A percentile compares a stretch with the other conserved stretches of the same genome.
phyloP scores from a whole-genome alignment of 192 early-diverging fungal species.

The Rhizophagus prolifer region DNA sequence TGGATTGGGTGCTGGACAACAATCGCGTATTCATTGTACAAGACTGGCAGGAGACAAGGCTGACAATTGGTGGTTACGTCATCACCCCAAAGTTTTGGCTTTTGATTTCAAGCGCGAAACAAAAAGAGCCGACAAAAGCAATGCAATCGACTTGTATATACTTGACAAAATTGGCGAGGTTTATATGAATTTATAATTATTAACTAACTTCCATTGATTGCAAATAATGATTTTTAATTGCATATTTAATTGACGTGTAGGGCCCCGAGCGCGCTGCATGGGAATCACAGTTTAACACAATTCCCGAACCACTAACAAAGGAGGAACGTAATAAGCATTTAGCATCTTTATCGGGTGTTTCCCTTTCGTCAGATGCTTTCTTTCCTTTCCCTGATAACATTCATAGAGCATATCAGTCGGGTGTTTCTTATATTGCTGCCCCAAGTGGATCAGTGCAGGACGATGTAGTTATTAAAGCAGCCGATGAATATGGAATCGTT shows the following conservation, averaged over 20 bases:
- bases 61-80: slow-evolving; percentile 98
- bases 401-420: slow-evolving; percentile 78
- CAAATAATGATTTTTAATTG: neutral
- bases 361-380: slow-evolving; percentile 95
- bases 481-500: slow-evolving; percentile 80
- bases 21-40: slow-evolving; percentile 98
- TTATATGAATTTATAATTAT: slow-evolving; percentile 21
- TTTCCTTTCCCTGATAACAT: slow-evolving; percentile 99
- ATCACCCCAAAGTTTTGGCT: slow-evolving; percentile 90
- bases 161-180: slow-evolving; percentile 83
- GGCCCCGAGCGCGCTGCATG: slow-evolving; percentile 68
- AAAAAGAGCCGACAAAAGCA: slow-evolving; percentile 95
- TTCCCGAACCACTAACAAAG: slow-evolving; percentile 77
- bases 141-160: slow-evolving; percentile 95
- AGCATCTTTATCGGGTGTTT: slow-evolving; percentile 67
- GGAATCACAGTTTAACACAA: slow-evolving; percentile 75
- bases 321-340: slow-evolving; percentile 80
- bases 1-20: slow-evolving; percentile 97
- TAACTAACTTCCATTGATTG: neutral
- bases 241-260: slow-evolving; percentile 2
- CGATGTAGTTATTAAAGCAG: slow-evolving; percentile 74
- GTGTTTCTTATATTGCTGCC: slow-evolving; percentile 87
- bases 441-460: slow-evolving; percentile 93
- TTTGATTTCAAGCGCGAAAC: slow-evolving; percentile 83
- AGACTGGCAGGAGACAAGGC: slow-evolving; percentile 99